phyloP scores from a whole-genome alignment of 306 rosid genomes.

The Acmispon strigosus region DNA sequence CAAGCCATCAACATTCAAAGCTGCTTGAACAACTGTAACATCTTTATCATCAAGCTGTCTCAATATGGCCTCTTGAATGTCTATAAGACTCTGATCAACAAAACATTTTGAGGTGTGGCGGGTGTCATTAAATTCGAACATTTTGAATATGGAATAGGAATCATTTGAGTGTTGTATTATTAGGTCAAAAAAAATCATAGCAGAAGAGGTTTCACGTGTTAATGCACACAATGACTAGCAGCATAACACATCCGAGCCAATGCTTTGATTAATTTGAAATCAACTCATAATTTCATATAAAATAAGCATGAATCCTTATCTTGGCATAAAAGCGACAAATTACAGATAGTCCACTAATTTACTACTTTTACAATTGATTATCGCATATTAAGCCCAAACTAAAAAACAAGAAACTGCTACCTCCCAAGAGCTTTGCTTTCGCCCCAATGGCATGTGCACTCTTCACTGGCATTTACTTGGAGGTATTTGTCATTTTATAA shows the following conservation, averaged over 20 bases:
- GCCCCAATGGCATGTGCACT: neutral
- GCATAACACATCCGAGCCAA: neutral
- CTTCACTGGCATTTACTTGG: neutral
- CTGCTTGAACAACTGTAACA: slow-evolving; percentile 72
- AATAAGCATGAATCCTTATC: too few species aligned
- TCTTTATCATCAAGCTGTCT: slow-evolving; percentile 77
- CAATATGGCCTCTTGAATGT: slow-evolving; percentile 59
- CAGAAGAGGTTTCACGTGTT: neutral
- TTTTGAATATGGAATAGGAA: neutral
- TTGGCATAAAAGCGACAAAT: neutral
- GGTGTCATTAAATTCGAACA: slow-evolving; percentile 2
- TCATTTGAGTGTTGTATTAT: neutral
- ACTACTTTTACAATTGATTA: neutral
- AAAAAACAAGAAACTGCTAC: neutral
- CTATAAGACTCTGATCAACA: slow-evolving; percentile 53
- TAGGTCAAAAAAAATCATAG: neutral
- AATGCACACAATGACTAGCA: slow-evolving; percentile 12
- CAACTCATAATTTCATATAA: neutral
- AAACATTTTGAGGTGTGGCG: neutral
- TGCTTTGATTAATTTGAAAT: neutral
- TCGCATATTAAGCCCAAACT: neutral
- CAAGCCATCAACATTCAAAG: slow-evolving; percentile 56
- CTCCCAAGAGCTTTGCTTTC: neutral
- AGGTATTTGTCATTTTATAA: too few species aligned
- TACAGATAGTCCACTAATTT: neutral